Evolutionary conservation across 2,329 filamentous ascomycete genomes (phyloP), one percentile per base, ranked within the genome.

Genomic region (Neurospora sp.): DNA sequence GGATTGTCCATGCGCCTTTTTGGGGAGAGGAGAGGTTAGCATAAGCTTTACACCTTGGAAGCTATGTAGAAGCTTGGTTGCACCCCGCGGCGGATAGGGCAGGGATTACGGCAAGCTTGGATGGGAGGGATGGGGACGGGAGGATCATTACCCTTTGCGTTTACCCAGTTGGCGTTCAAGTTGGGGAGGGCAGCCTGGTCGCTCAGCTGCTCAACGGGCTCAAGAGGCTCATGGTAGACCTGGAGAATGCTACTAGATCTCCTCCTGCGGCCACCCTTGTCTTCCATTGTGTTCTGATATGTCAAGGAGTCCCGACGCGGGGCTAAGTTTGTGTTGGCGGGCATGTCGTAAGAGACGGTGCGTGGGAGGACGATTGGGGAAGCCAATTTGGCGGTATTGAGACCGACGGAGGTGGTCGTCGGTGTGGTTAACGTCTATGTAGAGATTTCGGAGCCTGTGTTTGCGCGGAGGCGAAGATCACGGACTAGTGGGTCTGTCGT

Each of bases 121-220:
- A 58, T 13, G 46, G 46, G 46, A 28, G 17, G 33, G 66, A 19
- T n/a, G 17, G 40, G 40, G 40, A 38, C 28, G 39, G 62, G 66
- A 40, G 68, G 80, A 87, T 82, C 38, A 46, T 33, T 84, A 98
- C 96, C 96, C 89, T 99, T 99, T 78, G 94, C 93, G 82, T 98
- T 98, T 75, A 97, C 96, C 96, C 96, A 99, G 83, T 97, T 93
- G 76, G 96, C 93, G 82, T 99, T 99, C 78, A 97, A 83, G 78
- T 99, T 99, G 68, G 96, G 96, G 76, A 97, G 85, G 43, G 93
- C 92, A 70, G 93, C 92, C 85, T 98, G 96, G 81, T 99, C 96
- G 79, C 92, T 97, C 82, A 97, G 93, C 83, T 97, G 96, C 85
- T 99, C 96, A 78, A 97, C 89, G 70, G 95, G 97, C 86, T 99